Evolutionary conservation across 2,329 filamentous ascomycete species (phyloP).

Genomic region (Elsinoe arachidis): DNA sequence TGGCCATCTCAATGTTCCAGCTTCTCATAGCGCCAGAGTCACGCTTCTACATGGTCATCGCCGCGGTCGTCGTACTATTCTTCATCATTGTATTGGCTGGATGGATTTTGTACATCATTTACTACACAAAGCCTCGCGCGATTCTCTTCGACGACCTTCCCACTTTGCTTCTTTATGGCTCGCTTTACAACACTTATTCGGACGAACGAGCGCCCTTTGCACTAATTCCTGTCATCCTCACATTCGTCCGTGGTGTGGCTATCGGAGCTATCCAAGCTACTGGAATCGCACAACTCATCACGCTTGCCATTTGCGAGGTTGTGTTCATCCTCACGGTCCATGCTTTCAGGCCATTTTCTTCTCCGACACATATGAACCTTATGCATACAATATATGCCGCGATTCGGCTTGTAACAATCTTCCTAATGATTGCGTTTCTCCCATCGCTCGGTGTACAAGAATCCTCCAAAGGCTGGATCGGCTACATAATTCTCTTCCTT

Average conservation of each 20-base stretch:
- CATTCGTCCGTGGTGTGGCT: conserved; percentile 75
- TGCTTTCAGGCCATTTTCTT: conserved; percentile 82
- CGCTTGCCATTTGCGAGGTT: conserved; percentile 90
- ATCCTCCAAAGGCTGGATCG: conserved; percentile 83
- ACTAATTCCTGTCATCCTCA: conserved; percentile 75
- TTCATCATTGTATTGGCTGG: conserved; percentile 62
- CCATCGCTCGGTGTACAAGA: conserved; percentile 72
- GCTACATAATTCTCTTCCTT: conserved; percentile 79
- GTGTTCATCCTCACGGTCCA: conserved; percentile 79
- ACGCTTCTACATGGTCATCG: conserved; percentile 59
- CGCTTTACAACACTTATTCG: conserved; percentile 94
- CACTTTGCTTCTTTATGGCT: conserved; percentile 81
- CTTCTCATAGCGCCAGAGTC: conserved; percentile 66
- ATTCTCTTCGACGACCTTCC: conserved; percentile 89
- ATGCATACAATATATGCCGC: conserved; percentile 81
- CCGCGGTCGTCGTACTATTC: conserved; percentile 67
- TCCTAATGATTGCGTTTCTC: conserved; percentile 58
- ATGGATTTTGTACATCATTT: conserved; percentile 76
- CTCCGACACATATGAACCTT: conserved; percentile 91
- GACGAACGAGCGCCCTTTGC: conserved; percentile 89
- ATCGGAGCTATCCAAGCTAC: conserved; percentile 89
- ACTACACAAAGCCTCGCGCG: conserved; percentile 69
- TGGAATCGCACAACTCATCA: conserved; percentile 83
- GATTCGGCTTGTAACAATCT: conserved; percentile 60
- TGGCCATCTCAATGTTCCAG: conserved; percentile 84